Evolutionary conservation across 179 eudicot species (phyloP).

Genomic region (Monotropa hypopitys): DNA sequence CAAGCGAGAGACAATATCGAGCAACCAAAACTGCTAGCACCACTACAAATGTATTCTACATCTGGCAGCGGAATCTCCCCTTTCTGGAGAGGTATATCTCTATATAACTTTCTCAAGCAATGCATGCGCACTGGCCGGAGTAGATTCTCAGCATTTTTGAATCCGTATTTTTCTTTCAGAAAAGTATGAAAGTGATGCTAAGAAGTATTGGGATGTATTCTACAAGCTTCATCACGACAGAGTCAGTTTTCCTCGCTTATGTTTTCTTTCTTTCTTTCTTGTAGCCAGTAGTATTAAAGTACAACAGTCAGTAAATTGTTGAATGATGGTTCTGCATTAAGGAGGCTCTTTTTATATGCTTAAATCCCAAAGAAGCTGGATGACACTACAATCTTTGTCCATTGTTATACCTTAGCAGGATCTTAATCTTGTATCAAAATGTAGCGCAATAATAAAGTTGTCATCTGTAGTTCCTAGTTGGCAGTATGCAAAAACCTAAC

Average conservation of each 20-base stretch:
- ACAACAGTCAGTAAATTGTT: not conserved
- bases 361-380: not conserved
- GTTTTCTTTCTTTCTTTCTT: not conserved
- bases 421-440: not conserved
- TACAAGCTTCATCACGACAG: slow-evolving; percentile 87
- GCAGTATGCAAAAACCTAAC: not conserved
- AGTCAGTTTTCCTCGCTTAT: slow-evolving; percentile 26
- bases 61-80: slow-evolving; percentile 51
- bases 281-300: not conserved
- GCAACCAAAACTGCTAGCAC: slow-evolving; percentile 17
- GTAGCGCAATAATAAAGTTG: not conserved
- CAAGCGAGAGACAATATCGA: slow-evolving; percentile 9
- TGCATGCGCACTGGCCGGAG: not conserved
- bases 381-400: not conserved
- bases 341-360: not conserved
- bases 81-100: slow-evolving; percentile 64
- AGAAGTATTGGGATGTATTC: slow-evolving; percentile 88
- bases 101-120: not conserved
- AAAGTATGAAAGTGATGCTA: slow-evolving; percentile 89
- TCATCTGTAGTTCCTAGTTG: not conserved
- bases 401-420: not conserved
- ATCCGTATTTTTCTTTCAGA: slow-evolving; percentile 29
- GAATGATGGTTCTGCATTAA: not conserved
- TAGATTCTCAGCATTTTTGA: not conserved
- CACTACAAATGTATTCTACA: slow-evolving; percentile 63